Evolutionary conservation across 1,284 basidiomycete species (phyloP).

Genomic region (Vanrija pseudolonga): DNA sequence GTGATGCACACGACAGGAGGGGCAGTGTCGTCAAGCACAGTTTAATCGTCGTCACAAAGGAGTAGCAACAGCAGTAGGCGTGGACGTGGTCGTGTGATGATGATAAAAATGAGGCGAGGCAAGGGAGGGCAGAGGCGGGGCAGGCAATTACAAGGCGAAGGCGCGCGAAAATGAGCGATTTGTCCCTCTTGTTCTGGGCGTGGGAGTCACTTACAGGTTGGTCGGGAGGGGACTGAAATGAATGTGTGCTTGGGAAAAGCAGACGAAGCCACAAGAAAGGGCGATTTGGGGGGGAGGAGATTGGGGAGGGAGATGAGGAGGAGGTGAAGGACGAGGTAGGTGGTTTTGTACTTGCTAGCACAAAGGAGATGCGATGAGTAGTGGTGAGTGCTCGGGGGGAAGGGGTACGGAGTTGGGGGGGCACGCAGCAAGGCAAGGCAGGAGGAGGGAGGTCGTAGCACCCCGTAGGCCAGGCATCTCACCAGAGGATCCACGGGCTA

Average conservation of each 20-base stretch:
- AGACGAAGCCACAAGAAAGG: neutral
- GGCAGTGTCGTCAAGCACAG: neutral
- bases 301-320: neutral
- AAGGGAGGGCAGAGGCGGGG: neutral
- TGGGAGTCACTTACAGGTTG: conserved; percentile 1
- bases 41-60: neutral
- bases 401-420: too few species aligned
- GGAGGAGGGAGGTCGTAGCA: too few species aligned
- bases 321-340: neutral
- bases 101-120: conserved; percentile 2
- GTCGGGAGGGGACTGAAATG: neutral
- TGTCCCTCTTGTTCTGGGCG: neutral
- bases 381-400: neutral
- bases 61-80: too few species aligned
- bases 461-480: too few species aligned
- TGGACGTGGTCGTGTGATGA: neutral
- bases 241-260: conserved; percentile 1
- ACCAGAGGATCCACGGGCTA: too few species aligned
- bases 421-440: too few species aligned
- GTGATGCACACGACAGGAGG: too few species aligned
- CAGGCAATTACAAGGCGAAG: too few species aligned
- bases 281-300: neutral
- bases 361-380: neutral
- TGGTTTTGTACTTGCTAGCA: neutral
- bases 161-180: neutral